phyloP scores from a whole-genome alignment of 805 yeast species.

The Candida tallmaniae region DNA sequence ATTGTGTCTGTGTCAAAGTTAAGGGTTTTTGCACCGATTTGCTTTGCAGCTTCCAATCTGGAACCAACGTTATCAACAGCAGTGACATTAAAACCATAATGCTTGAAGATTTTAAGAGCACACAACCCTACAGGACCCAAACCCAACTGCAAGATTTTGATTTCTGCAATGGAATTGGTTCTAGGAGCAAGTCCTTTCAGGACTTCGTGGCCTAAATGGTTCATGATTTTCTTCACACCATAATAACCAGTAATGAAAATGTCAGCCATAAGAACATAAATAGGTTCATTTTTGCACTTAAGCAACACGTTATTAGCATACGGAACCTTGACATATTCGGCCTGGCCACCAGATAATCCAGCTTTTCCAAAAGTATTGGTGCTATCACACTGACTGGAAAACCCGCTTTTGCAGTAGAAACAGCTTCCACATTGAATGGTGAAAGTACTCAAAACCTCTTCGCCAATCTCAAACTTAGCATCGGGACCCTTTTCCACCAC shows the following conservation, averaged over 20 bases:
- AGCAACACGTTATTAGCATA: slow-evolving; percentile 48
- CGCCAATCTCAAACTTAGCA: slow-evolving; percentile 37
- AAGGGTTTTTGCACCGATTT: slow-evolving; percentile 48
- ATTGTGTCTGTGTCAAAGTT: slow-evolving; percentile 39
- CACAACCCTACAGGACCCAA: slow-evolving; percentile 61
- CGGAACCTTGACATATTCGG: slow-evolving; percentile 58
- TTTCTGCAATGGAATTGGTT: slow-evolving; percentile 4
- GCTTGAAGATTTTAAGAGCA: slow-evolving; percentile 42
- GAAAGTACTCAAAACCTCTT: slow-evolving; percentile 43
- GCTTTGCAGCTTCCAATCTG: slow-evolving; percentile 40
- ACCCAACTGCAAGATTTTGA: slow-evolving; percentile 48
- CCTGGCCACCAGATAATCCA: slow-evolving; percentile 58
- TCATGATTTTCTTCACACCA: slow-evolving; percentile 49
- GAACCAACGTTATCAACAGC: slow-evolving; percentile 48
- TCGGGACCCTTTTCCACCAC: slow-evolving; percentile 36
- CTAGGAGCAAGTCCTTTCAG: slow-evolving; percentile 14
- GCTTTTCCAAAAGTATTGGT: slow-evolving; percentile 57
- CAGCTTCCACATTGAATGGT: slow-evolving; percentile 59
- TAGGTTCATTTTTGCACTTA: slow-evolving; percentile 44
- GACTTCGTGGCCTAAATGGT: slow-evolving; percentile 30
- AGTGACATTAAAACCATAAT: slow-evolving; percentile 43
- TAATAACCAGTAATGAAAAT: slow-evolving; percentile 62
- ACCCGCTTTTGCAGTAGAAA: slow-evolving; percentile 53
- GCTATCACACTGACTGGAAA: slow-evolving; percentile 50
- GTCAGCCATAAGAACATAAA: slow-evolving; percentile 57